Percentiles rank a stretch among this genome's conserved stretches.
Conservation (phyloP, 257 asterid genomes). For the Solanum virginianum region DNA sequence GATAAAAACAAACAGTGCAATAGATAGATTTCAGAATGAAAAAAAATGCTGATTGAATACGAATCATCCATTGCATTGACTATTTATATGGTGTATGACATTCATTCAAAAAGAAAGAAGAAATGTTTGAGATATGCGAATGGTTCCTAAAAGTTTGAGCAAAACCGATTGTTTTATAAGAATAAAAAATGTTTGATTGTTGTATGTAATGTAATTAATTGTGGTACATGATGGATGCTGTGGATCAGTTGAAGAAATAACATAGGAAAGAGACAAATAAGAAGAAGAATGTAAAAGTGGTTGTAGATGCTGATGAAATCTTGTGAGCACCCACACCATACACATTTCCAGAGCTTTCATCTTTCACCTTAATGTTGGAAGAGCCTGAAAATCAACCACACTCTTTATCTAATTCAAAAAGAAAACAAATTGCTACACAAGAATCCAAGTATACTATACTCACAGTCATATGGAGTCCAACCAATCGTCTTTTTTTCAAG, state of each 20-base stretch:
- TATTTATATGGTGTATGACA: neutral
- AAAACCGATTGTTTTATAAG: neutral
- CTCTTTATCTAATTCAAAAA: neutral
- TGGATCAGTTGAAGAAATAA: neutral
- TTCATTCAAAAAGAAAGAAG: neutral
- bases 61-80: neutral
- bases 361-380: constrained; percentile 61
- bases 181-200: neutral
- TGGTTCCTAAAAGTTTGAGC: neutral
- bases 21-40: neutral
- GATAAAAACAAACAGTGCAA: neutral
- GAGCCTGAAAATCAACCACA: constrained; percentile 32
- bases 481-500: constrained; percentile 72
- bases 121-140: neutral
- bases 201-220: neutral
- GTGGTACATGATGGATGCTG: neutral
- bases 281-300: neutral
- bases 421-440: neutral
- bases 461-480: constrained; percentile 70
- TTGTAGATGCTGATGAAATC: constrained; percentile 4
- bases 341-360: constrained; percentile 38
- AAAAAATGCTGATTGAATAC: neutral
- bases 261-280: neutral
- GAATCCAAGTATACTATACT: constrained; percentile 4
- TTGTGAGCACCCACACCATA: constrained; percentile 16